These are phyloP conservation scores for Fraxinus sp. DNA, from an alignment of 305 asterid genomes.

Conservation along the genomic window DNA sequence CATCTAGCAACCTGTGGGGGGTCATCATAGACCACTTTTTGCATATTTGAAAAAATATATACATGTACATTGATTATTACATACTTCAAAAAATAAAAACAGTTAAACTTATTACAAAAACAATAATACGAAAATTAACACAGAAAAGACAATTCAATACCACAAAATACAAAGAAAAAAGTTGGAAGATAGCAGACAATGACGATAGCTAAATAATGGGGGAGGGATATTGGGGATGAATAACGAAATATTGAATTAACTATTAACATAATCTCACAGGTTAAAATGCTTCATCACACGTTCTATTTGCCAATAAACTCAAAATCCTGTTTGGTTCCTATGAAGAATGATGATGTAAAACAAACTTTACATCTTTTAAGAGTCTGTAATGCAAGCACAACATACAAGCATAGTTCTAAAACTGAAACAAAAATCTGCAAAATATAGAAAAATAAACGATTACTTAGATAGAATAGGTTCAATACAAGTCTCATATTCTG, in stretches of 20 bases:
- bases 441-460: not conserved
- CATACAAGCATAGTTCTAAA: not conserved
- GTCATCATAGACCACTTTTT: not conserved
- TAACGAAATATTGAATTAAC: not conserved
- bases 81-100: not conserved
- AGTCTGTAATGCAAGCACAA: not conserved
- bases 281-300: not conserved
- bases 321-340: not conserved
- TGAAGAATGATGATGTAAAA: not conserved
- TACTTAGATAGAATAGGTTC: not conserved
- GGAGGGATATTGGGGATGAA: not conserved
- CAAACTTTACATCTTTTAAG: not conserved
- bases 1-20: not conserved
- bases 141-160: not conserved
- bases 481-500: not conserved
- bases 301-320: not conserved
- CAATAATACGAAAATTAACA: not conserved
- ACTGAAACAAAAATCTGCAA: not conserved
- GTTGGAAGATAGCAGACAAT: not conserved
- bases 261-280: not conserved
- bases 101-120: not conserved
- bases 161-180: not conserved
- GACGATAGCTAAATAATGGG: not conserved
- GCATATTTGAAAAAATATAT: not conserved
- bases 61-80: not conserved